Percentiles rank a stretch among this genome's conserved stretches.
phyloP scores from a whole-genome alignment of 805 yeast species.

The Kazachstania kunashirensis region DNA sequence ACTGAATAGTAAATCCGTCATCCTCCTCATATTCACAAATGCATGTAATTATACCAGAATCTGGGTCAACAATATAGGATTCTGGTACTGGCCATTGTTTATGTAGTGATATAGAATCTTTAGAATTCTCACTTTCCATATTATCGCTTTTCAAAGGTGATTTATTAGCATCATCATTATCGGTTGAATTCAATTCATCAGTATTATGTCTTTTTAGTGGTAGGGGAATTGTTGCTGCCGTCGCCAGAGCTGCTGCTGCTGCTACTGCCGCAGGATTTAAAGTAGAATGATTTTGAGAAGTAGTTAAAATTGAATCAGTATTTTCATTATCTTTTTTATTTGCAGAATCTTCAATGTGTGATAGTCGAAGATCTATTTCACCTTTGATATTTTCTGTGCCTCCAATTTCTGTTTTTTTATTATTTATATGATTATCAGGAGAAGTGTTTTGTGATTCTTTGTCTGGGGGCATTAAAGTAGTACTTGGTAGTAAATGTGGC shows the following conservation, averaged over 20 bases:
- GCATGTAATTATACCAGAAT: conserved; percentile 81
- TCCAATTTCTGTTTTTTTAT: no score
- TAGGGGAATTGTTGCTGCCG: conserved; percentile 67
- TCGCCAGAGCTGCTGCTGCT: conserved; percentile 77
- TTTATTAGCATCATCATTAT: background rate
- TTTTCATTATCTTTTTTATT: no score
- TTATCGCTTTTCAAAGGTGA: background rate
- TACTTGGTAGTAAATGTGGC: background rate
- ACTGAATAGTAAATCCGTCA: conserved; percentile 90
- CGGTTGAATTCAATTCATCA: conserved; percentile 3
- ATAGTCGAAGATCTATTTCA: no score
- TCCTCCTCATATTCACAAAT: conserved; percentile 80
- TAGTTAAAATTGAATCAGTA: no score
- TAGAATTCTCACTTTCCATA: background rate
- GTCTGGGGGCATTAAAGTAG: background rate
- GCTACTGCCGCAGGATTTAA: conserved; percentile 30
- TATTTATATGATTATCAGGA: no score
- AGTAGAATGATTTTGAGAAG: no score
- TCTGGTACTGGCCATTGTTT: conserved; percentile 27
- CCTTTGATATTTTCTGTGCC: no score
- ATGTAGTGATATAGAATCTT: no score
- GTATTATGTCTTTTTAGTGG: conserved; percentile 32
- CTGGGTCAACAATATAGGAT: conserved; percentile 61
- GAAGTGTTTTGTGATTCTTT: no score
- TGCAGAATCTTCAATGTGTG: no score